A percentile compares a stretch with the other conserved stretches of the same genome.
Evolutionary conservation across 768 basidiomycete species (phyloP).

Genomic region (Sporobolomyces roseus): DNA sequence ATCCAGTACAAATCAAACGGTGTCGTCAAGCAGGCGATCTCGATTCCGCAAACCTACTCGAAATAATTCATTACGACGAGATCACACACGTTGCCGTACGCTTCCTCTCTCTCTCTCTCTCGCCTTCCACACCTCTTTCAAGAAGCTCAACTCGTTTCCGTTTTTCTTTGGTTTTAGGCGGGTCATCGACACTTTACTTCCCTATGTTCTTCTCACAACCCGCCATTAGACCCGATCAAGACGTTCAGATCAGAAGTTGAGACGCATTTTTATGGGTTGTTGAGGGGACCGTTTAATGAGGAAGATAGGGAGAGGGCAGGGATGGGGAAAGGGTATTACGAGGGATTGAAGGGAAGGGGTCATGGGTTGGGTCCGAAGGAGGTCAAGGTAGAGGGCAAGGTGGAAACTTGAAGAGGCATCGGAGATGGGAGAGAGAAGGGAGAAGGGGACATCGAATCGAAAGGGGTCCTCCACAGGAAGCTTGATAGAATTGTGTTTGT

Average conservation of each 20-base stretch:
- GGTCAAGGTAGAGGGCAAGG: not conserved
- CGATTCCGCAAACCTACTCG: conserved; percentile 65
- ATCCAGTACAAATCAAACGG: conserved; percentile 71
- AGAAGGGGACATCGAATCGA: too few relatives aligned
- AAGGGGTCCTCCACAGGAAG: too few relatives aligned
- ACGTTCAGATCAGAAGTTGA: conserved; percentile 69
- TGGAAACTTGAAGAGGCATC: too few relatives aligned
- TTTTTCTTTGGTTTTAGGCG: not conserved
- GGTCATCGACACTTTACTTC: conserved; percentile 26
- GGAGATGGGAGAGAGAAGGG: not conserved
- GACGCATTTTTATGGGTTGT: conserved; percentile 65
- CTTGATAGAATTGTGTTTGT: too few relatives aligned
- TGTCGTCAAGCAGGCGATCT: conserved; percentile 63
- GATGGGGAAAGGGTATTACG: conserved; percentile 67
- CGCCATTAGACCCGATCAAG: conserved; percentile 57
- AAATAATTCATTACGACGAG: conserved; percentile 75
- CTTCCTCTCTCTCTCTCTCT: conserved; percentile 43
- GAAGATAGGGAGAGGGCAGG: conserved; percentile 70
- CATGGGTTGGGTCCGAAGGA: not conserved
- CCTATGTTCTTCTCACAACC: conserved; percentile 35
- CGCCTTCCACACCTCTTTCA: too few relatives aligned
- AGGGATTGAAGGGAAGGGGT: conserved; percentile 62
- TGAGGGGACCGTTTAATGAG: conserved; percentile 78
- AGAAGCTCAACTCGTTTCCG: not conserved
- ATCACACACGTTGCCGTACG: conserved; percentile 67